Evolutionary conservation across 495 filamentous ascomycete species (phyloP).

Genomic region (Daldinia caldariorum): DNA sequence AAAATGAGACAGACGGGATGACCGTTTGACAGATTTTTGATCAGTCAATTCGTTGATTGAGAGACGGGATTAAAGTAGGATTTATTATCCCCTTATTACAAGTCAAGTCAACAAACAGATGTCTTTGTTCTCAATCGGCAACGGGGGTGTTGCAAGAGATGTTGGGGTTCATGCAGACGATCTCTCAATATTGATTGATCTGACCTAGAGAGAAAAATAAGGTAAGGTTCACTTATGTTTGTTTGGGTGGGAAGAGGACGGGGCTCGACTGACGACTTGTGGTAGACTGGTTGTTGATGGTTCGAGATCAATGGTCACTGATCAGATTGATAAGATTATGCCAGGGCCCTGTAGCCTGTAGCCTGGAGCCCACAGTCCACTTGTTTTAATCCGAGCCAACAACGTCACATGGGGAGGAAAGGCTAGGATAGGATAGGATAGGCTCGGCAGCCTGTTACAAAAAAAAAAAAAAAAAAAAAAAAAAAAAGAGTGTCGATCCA

Average conservation of each 20-base stretch:
- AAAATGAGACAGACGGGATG: conserved; percentile 25
- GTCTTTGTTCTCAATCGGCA: conserved; percentile 15
- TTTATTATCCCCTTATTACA: conserved; percentile 26
- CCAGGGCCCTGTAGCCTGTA: conserved; percentile 42
- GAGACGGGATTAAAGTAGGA: conserved; percentile 18
- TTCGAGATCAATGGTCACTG: conserved; percentile 51
- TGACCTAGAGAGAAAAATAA: neutral
- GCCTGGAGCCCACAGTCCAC: conserved; percentile 17
- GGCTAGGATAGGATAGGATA: conserved; percentile 18
- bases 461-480: conserved; percentile 8
- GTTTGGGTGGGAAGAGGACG: neutral
- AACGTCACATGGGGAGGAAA: conserved; percentile 36
- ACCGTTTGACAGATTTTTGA: conserved; percentile 11
- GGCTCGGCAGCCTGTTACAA: conserved; percentile 10
- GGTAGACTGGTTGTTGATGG: conserved; percentile 35
- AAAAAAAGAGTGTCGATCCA: conserved; percentile 33
- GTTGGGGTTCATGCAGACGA: conserved; percentile 22
- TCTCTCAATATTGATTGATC: neutral
- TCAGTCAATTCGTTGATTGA: conserved; percentile 13
- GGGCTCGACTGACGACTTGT: conserved; percentile 2
- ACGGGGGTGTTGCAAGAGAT: conserved; percentile 26
- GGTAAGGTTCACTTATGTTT: too few species aligned
- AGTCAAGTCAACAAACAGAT: conserved; percentile 15
- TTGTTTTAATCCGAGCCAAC: conserved; percentile 16
- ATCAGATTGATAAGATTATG: conserved; percentile 57